A percentile compares a stretch with the other conserved stretches of the same genome.
Evolutionary conservation across 2,329 filamentous ascomycete genomes (phyloP).

Genomic region (Fusarium metavorans): DNA sequence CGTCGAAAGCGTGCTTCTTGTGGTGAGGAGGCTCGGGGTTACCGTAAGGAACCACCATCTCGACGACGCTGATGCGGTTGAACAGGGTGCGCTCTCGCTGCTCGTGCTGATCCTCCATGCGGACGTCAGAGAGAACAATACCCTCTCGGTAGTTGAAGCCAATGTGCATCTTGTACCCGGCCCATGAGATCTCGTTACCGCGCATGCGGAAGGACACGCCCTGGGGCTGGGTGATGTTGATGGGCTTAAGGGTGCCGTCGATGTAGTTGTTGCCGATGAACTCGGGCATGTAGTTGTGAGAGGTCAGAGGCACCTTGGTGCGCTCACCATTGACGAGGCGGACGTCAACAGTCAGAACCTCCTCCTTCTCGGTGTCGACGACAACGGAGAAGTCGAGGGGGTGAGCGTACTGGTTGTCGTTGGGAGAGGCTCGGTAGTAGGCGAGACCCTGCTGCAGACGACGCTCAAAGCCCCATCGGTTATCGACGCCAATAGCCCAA

Average conservation of each 20-base stretch:
- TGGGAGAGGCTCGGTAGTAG: slow-evolving; percentile 80
- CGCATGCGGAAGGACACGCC: slow-evolving; percentile 60
- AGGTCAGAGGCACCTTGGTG: slow-evolving; percentile 56
- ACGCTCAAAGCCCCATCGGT: slow-evolving; percentile 78
- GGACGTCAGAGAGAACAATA: slow-evolving; percentile 76
- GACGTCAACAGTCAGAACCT: slow-evolving; percentile 59
- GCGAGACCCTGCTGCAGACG: slow-evolving; percentile 84
- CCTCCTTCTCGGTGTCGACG: slow-evolving; percentile 60
- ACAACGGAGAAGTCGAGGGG: slow-evolving; percentile 64
- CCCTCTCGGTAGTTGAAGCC: slow-evolving; percentile 80
- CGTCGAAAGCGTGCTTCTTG: slow-evolving; percentile 83
- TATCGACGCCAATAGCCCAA: slow-evolving; percentile 87
- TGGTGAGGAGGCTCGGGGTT: slow-evolving; percentile 85
- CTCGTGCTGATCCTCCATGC: slow-evolving; percentile 66
- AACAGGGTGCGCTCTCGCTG: slow-evolving; percentile 67
- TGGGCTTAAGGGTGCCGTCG: slow-evolving; percentile 51
- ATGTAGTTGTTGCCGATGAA: slow-evolving; percentile 51
- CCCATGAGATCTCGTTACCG: slow-evolving; percentile 65
- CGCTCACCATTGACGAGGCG: slow-evolving; percentile 59
- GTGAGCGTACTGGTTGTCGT: slow-evolving; percentile 74
- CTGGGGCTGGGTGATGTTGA: slow-evolving; percentile 55
- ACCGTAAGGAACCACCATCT: slow-evolving; percentile 81
- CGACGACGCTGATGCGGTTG: slow-evolving; percentile 75
- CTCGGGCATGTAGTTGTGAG: slow-evolving; percentile 54
- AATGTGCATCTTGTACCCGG: slow-evolving; percentile 78